Conservation (phyloP, 768 basidiomycete genomes). For the Russula ochroleuca region DNA sequence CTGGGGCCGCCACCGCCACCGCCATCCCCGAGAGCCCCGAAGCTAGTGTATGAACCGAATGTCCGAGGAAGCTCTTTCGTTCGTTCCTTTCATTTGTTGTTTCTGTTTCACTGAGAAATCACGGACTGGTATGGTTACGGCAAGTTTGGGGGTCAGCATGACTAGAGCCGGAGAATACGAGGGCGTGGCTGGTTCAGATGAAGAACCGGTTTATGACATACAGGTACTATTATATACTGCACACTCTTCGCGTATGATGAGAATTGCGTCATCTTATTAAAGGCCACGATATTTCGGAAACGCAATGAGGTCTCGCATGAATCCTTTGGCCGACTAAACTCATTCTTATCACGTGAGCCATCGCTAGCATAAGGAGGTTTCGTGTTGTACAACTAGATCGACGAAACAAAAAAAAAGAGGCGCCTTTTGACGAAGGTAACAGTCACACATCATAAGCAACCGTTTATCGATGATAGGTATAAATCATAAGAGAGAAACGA, state of each 20-base stretch:
- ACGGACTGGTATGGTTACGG: neutral
- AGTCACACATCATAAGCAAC: neutral
- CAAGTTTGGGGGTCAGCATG: neutral
- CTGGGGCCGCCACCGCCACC: neutral
- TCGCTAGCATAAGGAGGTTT: neutral
- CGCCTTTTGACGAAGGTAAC: neutral
- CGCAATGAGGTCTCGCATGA: neutral
- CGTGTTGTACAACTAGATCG: neutral
- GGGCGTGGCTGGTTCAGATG: neutral
- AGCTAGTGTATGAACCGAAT: no score
- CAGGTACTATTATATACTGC: neutral
- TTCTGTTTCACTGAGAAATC: neutral
- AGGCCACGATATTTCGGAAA: neutral
- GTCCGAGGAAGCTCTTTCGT: neutral
- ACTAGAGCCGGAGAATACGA: neutral
- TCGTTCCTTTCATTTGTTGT: neutral
- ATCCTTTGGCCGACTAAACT: neutral
- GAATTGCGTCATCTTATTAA: neutral
- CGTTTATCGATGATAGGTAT: neutral
- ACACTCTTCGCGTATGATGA: neutral
- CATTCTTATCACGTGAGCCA: neutral
- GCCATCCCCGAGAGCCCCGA: no score
- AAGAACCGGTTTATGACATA: neutral
- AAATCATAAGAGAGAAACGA: neutral
- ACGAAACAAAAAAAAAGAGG: neutral